These are phyloP conservation scores for Aphanomyces euteiches DNA, from an alignment of 352 stramenopile species.

Conservation along the genomic window DNA sequence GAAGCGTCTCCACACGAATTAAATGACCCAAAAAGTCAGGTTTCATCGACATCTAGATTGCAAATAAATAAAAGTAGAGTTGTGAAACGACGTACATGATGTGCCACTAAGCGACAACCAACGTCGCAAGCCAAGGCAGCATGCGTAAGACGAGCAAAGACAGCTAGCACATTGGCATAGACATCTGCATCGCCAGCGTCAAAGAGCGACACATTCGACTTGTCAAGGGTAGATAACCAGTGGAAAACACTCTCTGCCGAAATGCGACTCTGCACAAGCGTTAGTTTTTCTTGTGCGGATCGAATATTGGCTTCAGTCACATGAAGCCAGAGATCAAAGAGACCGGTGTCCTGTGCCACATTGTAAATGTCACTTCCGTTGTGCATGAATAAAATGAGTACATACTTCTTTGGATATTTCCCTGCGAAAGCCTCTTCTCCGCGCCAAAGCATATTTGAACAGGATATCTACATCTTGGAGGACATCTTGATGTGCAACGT, in stretches of 20 bases:
- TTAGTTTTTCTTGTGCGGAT: constrained; percentile 20
- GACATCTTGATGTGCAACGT: not conserved
- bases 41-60: not conserved
- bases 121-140: constrained; percentile 14
- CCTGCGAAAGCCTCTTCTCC: constrained; percentile 3
- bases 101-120: constrained; percentile 12
- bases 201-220: constrained; percentile 4
- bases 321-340: constrained; percentile 26
- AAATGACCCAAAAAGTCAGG: constrained; percentile 34
- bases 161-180: constrained; percentile 7
- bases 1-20: constrained; percentile 79
- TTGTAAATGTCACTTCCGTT: no score
- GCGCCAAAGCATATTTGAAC: not conserved
- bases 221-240: constrained; percentile 12
- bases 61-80: not conserved
- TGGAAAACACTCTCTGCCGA: constrained; percentile 19
- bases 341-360: not conserved
- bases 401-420: not conserved
- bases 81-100: constrained; percentile 6
- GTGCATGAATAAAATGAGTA: not conserved
- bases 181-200: constrained; percentile 1
- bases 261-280: constrained; percentile 20
- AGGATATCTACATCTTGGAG: constrained; percentile 9
- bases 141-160: constrained; percentile 6
- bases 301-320: constrained; percentile 26